Evolutionary conservation across 306 rosid species (phyloP).

Genomic region (Parietaria judaica): DNA sequence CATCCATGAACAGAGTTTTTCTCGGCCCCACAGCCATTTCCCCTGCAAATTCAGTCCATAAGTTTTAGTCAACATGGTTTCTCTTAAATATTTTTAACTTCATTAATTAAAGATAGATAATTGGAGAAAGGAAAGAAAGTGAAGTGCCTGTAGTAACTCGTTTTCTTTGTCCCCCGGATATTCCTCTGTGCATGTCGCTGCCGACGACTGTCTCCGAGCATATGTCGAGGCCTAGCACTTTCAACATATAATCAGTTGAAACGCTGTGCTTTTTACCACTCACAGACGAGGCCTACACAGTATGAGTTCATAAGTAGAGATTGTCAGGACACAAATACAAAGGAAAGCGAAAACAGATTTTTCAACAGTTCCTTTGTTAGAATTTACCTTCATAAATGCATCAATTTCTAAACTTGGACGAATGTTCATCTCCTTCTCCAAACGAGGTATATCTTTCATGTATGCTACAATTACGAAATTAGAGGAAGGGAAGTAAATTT

Average conservation of each 20-base stretch:
- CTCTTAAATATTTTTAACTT: neutral
- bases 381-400: conserved; percentile 76
- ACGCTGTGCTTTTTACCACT: conserved; percentile 67
- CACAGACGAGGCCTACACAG: conserved; percentile 75
- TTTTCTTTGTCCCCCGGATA: conserved; percentile 90
- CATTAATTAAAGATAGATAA: neutral
- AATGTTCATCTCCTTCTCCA: conserved; percentile 52
- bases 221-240: conserved; percentile 77
- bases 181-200: conserved; percentile 72
- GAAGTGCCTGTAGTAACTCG: conserved; percentile 85
- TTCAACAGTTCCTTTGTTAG: neutral
- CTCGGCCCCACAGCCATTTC: conserved; percentile 94
- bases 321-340: neutral
- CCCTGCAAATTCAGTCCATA: conserved; percentile 23
- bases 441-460: conserved; percentile 31
- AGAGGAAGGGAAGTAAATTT: conserved; percentile 3
- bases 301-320: conserved; percentile 14
- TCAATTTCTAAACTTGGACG: conserved; percentile 79
- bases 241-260: conserved; percentile 66
- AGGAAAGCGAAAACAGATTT: neutral
- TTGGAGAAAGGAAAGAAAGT: neutral
- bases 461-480: conserved; percentile 28
- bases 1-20: conserved; percentile 80
- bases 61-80: neutral
- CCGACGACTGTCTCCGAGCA: conserved; percentile 86